Base-by-base conservation (phyloP, 345 rosid species). In the Euclidium syriacum region DNA sequence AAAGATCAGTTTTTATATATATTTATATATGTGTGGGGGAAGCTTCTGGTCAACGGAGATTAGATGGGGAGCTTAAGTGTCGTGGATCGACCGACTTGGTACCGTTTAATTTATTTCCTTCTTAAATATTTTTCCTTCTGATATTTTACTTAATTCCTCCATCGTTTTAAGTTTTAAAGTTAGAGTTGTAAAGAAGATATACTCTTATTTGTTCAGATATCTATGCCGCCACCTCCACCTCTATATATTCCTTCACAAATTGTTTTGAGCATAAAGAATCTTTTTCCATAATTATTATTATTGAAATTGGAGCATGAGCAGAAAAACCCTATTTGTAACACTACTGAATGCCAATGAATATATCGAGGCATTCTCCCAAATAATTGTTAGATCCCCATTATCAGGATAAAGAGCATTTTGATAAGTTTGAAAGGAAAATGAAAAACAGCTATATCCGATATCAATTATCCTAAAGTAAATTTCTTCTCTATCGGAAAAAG, bases 121-220 rank as follows among this genome's bases (percentile, higher is more conserved):
- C 8, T 25, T 24, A 51, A 36, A 60, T 60, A 7, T 60, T 69
- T 61, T 61, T 52, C 62, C 49, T 52, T 52, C 18, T 25, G 5
- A 24, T 40, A 19, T 18, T 69, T n/a, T n/a, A n/a, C n/a, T n/a
- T n/a, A 41, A 5, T 26, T 58, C 16, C 53, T 40, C 44, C 29
- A 43, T 53, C 19, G n/a, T 44, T 51, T 35, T 61, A 61, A 61
- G 62, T 69, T 60, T 68, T 52, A 55, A 60, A 43, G 55, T 43
- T 43, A 60, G 55, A 60, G 8, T 52, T 69, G 62, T 69, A 53
- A 60, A 52, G 41, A 61, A 57, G 64, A 66, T 19, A 61, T 34
- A 20, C 47, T 43, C 50, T 60, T 60, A 34, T 41, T 40, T 38
- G 17, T 33, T 50, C 22, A 68, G 38, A 33, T 58, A 44, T 68